phyloP scores from a whole-genome alignment of 176 grass and related monocot species.

The Aegilops sharonensis region DNA sequence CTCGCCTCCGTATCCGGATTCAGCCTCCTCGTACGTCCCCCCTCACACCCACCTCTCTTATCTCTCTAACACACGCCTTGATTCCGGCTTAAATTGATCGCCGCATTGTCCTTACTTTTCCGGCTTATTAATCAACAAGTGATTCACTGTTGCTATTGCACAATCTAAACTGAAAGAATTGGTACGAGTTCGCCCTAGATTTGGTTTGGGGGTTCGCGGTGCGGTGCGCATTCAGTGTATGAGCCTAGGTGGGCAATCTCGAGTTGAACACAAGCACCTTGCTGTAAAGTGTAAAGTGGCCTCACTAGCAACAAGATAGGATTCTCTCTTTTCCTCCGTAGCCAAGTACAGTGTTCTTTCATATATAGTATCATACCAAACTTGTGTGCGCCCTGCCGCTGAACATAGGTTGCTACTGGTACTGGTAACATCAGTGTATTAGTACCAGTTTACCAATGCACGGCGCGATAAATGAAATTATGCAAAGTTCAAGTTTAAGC shows the following conservation, averaged over 20 bases:
- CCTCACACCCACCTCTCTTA: neutral
- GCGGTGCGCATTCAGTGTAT: neutral
- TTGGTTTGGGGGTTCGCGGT: neutral
- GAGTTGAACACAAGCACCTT: neutral
- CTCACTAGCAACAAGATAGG: neutral
- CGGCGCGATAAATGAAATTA: neutral
- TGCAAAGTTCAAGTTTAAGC: neutral
- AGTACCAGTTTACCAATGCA: neutral
- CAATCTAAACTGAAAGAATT: neutral
- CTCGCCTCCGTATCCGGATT: conserved; percentile 79
- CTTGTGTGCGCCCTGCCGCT: neutral
- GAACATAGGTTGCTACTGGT: no score
- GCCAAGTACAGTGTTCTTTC: neutral
- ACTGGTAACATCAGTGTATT: neutral
- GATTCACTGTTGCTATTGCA: neutral
- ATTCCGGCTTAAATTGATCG: neutral
- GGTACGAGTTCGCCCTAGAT: neutral
- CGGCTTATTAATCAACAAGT: no score
- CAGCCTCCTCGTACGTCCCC: conserved; percentile 81
- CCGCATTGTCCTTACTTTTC: neutral
- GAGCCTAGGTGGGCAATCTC: neutral
- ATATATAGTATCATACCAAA: neutral
- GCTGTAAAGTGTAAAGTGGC: neutral
- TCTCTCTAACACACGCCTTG: neutral
- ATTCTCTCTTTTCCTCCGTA: neutral